These are phyloP conservation scores for Cunninghamia lanceolata DNA, from an alignment of 75 land plant species.

Conservation along the genomic window DNA sequence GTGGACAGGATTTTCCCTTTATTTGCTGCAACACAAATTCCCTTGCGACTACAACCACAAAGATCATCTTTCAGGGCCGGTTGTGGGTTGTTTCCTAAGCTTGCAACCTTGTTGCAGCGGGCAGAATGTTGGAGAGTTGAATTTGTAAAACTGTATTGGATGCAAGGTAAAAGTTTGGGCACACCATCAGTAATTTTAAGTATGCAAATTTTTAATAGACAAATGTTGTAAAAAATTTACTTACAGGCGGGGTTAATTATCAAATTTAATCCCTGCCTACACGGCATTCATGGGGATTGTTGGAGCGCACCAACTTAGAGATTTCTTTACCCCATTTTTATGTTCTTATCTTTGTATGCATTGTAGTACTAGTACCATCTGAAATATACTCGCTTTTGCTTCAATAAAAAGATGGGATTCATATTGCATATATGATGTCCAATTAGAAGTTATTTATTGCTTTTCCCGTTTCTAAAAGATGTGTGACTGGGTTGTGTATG, in stretches of 20 bases:
- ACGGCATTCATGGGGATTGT: neutral
- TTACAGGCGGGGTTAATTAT: neutral
- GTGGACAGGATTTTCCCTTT: neutral
- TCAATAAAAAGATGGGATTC: neutral
- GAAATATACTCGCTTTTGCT: no score
- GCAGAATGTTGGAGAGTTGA: neutral
- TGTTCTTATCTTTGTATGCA: neutral
- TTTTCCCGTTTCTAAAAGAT: no score
- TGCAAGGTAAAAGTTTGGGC: neutral
- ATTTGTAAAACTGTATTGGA: neutral
- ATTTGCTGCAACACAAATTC: neutral
- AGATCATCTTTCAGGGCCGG: neutral
- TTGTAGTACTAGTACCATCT: neutral
- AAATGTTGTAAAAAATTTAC: neutral
- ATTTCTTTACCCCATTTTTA: neutral
- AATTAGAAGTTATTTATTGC: no score
- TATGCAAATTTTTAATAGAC: neutral
- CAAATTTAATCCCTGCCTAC: neutral
- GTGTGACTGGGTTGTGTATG: neutral
- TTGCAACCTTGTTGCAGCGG: neutral
- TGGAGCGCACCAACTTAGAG: neutral
- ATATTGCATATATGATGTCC: neutral
- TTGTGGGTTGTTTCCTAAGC: neutral
- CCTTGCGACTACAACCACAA: neutral
- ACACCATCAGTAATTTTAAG: no score